A percentile compares a stretch with the other conserved stretches of the same genome.
phyloP scores from a whole-genome alignment of 129 eudicot genomes.

The Lactuca sativa region DNA sequence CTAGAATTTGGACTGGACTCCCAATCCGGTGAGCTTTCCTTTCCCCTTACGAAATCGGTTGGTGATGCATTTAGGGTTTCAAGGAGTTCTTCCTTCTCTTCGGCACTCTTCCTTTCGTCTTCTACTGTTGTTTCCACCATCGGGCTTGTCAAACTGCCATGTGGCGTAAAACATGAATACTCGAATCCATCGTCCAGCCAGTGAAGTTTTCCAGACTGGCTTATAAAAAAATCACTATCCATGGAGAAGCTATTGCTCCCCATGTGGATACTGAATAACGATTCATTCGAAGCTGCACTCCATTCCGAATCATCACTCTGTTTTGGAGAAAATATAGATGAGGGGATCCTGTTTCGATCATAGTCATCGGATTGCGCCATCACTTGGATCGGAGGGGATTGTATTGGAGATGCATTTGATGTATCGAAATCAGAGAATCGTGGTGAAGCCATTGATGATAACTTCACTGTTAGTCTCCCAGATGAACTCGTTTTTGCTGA shows the following conservation, averaged over 20 bases:
- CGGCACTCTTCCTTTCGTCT: conserved; percentile 32
- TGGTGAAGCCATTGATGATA: conserved; percentile 26
- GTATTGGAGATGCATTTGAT: conserved; percentile 30
- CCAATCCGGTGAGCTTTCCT: conserved; percentile 15
- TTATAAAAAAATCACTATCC: conserved; percentile 36
- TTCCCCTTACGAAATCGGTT: conserved; percentile 12
- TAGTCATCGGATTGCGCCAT: conserved; percentile 51
- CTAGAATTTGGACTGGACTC: background rate
- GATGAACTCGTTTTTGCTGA: conserved; percentile 30
- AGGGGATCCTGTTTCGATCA: conserved; percentile 55
- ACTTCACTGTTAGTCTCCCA: conserved; percentile 22
- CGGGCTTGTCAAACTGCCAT: conserved; percentile 15
- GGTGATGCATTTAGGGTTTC: conserved; percentile 18
- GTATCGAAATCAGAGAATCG: conserved; percentile 11
- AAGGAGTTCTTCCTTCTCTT: conserved; percentile 20
- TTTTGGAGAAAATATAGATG: conserved; percentile 41
- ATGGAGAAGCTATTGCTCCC: conserved; percentile 61
- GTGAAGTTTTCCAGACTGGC: conserved; percentile 48
- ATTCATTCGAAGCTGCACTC: conserved; percentile 75
- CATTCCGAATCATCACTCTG: conserved; percentile 48
- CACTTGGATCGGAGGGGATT: conserved; percentile 56
- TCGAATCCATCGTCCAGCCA: conserved; percentile 46
- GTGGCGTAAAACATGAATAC: conserved; percentile 19
- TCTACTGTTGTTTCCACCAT: conserved; percentile 44
- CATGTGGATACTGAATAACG: conserved; percentile 77